A percentile compares a stretch with the other conserved stretches of the same genome.
Evolutionary conservation across 1,139 yeast species (phyloP).

Genomic region (Hyphopichia wangnamkhiaoensis): DNA sequence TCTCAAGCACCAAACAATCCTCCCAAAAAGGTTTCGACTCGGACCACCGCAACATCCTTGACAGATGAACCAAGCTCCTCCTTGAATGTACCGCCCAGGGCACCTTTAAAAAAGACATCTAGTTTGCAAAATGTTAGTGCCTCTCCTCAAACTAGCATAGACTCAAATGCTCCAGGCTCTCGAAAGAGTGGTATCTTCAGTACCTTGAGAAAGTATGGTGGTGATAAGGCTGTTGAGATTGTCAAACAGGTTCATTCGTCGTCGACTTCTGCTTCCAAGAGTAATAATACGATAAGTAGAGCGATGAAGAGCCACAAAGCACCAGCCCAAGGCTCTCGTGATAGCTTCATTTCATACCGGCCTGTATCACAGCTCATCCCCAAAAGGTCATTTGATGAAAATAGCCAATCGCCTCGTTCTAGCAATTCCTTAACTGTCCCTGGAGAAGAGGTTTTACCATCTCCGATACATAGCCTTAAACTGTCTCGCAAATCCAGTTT

Average conservation of each 20-base stretch:
- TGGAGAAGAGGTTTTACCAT: neutral
- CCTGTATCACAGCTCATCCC: conserved; percentile 4
- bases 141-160: neutral
- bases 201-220: conserved; percentile 44
- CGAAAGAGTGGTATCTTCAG: conserved; percentile 42
- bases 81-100: neutral
- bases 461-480: conserved; percentile 1
- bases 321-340: neutral
- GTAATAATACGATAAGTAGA: neutral
- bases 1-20: too few relatives aligned
- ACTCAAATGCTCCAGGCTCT: conserved; percentile 4
- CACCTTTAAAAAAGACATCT: conserved; percentile 5
- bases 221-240: conserved; percentile 42
- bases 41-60: conserved; percentile 5
- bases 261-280: conserved; percentile 5
- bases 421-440: neutral
- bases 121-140: conserved; percentile 9
- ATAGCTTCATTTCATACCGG: conserved; percentile 1
- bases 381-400: conserved; percentile 4
- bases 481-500: conserved; percentile 4
- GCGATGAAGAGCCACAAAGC: neutral
- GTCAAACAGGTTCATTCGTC: conserved; percentile 29
- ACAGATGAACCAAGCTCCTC: conserved; percentile 7
- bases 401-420: conserved; percentile 4
- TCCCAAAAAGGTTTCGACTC: conserved; percentile 5